These are phyloP conservation scores for Trypanosomatidae sp. DNA, from an alignment of 208 protist genomes.

Conservation along the genomic window DNA sequence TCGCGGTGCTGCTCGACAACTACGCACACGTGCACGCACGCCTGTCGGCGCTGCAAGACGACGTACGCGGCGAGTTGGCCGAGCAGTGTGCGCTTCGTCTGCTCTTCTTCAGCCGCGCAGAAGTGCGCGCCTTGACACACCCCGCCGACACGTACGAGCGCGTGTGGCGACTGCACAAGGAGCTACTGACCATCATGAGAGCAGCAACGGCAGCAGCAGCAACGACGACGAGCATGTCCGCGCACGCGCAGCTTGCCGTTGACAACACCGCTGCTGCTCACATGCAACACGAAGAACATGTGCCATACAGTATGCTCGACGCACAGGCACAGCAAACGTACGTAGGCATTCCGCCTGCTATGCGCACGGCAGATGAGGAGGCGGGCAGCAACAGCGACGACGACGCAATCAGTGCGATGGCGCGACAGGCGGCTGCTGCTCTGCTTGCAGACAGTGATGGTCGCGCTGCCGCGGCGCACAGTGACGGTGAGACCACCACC, in stretches of 20 bases:
- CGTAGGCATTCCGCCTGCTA: too few species aligned
- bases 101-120: conserved; percentile 69
- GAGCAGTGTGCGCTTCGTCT: conserved; percentile 45
- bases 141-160: conserved; percentile 37
- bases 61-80: conserved; percentile 28
- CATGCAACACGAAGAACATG: too few species aligned
- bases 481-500: too few species aligned
- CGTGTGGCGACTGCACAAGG: conserved; percentile 26
- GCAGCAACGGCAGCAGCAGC: background rate
- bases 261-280: too few species aligned
- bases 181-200: conserved; percentile 8
- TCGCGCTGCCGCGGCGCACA: too few species aligned
- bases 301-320: too few species aligned
- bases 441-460: too few species aligned
- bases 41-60: conserved; percentile 7
- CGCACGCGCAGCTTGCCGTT: background rate
- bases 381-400: too few species aligned
- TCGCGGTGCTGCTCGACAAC: conserved; percentile 27
- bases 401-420: too few species aligned
- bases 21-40: conserved; percentile 10
- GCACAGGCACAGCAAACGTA: too few species aligned
- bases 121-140: conserved; percentile 59
- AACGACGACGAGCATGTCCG: background rate
- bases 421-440: too few species aligned
- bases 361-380: too few species aligned